Conservation (phyloP, 805 yeast genomes). For the Metschnikowia corniflorae region DNA sequence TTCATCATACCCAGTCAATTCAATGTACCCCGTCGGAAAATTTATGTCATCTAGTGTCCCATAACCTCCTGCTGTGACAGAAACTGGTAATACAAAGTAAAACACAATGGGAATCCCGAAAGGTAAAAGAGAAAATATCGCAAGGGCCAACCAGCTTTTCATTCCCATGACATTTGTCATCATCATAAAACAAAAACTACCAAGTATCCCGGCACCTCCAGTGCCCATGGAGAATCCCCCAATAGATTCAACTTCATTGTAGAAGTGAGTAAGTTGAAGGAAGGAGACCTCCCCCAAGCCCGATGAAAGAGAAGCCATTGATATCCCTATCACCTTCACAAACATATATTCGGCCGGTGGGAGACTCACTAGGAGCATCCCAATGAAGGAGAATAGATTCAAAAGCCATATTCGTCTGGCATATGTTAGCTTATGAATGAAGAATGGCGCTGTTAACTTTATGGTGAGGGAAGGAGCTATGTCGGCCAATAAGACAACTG, state of each 20-base stretch:
- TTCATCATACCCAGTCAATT: no score
- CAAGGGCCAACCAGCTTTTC: constrained; percentile 50
- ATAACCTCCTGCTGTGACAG: background rate
- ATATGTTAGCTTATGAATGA: constrained; percentile 65
- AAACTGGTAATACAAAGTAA: constrained; percentile 24
- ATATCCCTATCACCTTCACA: constrained; percentile 60
- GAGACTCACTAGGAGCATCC: constrained; percentile 69
- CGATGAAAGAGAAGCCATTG: constrained; percentile 75
- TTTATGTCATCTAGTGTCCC: background rate
- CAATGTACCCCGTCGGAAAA: background rate
- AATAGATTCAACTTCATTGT: constrained; percentile 51
- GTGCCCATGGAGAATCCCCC: constrained; percentile 94
- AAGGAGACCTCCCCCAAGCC: constrained; percentile 92
- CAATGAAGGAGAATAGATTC: constrained; percentile 57
- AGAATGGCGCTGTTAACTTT: constrained; percentile 76
- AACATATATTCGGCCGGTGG: constrained; percentile 27
- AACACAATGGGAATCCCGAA: constrained; percentile 42
- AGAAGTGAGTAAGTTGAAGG: constrained; percentile 79
- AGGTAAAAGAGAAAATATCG: constrained; percentile 55
- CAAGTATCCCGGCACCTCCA: constrained; percentile 91
- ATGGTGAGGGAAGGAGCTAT: constrained; percentile 76
- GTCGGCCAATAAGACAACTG: constrained; percentile 79
- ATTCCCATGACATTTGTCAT: constrained; percentile 67
- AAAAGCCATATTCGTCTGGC: constrained; percentile 48
- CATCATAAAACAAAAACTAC: constrained; percentile 68